A percentile compares a stretch with the other conserved stretches of the same genome.
Evolutionary conservation across 202 grass and related monocot genomes (phyloP).

Genomic region (Elaeis oleifera): DNA sequence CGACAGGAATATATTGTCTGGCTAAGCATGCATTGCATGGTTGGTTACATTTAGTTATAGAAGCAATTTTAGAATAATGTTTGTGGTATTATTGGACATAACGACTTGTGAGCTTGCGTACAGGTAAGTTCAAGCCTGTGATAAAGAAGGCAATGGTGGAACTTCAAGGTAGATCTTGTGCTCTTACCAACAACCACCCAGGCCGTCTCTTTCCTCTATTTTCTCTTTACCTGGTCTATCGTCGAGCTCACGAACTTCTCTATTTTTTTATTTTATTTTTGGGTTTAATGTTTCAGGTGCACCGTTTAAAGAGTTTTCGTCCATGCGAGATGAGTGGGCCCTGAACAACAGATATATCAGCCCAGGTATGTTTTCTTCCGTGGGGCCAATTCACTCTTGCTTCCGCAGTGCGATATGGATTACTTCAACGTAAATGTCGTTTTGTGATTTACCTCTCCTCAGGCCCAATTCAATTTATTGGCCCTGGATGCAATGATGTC

Average conservation of each 20-base stretch:
- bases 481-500: conserved; percentile 59
- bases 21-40: too few relatives aligned
- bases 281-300: conserved; percentile 35
- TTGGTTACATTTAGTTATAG: too few relatives aligned
- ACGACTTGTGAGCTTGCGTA: background rate
- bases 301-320: conserved; percentile 86
- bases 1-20: too few relatives aligned
- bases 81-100: too few relatives aligned
- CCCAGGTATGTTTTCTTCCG: conserved; percentile 43
- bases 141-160: conserved; percentile 99
- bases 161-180: conserved; percentile 61
- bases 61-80: too few relatives aligned
- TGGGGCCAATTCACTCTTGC: background rate
- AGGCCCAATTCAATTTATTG: conserved; percentile 90
- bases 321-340: conserved; percentile 78
- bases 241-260: background rate
- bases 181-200: background rate
- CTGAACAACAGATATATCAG: conserved; percentile 90
- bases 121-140: conserved; percentile 96
- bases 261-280: too few relatives aligned
- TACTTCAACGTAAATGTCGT: background rate
- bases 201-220: background rate
- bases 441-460: background rate
- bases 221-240: background rate
- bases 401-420: background rate